Percentiles rank a stretch among this genome's conserved stretches.
Conservation (phyloP, 1,139 yeast species). For the Suhomyces chickasaworum region DNA sequence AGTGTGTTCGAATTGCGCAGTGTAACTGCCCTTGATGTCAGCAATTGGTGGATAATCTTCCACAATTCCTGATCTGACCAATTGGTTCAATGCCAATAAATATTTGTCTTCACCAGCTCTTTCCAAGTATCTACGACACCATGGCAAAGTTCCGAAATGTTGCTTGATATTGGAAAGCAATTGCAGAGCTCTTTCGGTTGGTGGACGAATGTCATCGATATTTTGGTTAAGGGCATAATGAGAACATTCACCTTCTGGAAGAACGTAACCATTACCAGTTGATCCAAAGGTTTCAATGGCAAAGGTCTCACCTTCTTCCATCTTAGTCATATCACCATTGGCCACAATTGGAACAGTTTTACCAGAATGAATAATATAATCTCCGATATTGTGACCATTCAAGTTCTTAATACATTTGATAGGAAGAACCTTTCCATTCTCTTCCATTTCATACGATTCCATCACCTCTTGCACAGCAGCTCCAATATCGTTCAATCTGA, state of each 20-base stretch:
- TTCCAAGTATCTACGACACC: conserved; percentile 94
- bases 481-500: conserved; percentile 91
- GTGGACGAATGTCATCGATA: conserved; percentile 43
- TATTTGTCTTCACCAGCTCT: conserved; percentile 91
- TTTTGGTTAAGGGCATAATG: conserved; percentile 77
- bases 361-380: conserved; percentile 86
- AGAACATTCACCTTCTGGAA: conserved; percentile 87
- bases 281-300: conserved; percentile 98
- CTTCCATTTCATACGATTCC: conserved; percentile 94
- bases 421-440: conserved; percentile 82
- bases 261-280: conserved; percentile 91
- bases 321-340: conserved; percentile 89
- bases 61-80: conserved; percentile 83
- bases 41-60: conserved; percentile 97
- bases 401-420: conserved; percentile 88
- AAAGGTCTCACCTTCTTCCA: conserved; percentile 98
- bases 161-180: conserved; percentile 69
- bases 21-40: conserved; percentile 81
- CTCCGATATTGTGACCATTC: conserved; percentile 91
- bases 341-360: conserved; percentile 95
- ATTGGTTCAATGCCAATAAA: conserved; percentile 80
- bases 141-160: conserved; percentile 91
- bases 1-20: conserved; percentile 97
- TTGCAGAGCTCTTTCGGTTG: conserved; percentile 67
- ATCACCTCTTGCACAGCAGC: conserved; percentile 94